A percentile compares a stretch with the other conserved stretches of the same genome.
phyloP scores from a whole-genome alignment of 495 filamentous ascomycete species.

The Neurospora pannonica region DNA sequence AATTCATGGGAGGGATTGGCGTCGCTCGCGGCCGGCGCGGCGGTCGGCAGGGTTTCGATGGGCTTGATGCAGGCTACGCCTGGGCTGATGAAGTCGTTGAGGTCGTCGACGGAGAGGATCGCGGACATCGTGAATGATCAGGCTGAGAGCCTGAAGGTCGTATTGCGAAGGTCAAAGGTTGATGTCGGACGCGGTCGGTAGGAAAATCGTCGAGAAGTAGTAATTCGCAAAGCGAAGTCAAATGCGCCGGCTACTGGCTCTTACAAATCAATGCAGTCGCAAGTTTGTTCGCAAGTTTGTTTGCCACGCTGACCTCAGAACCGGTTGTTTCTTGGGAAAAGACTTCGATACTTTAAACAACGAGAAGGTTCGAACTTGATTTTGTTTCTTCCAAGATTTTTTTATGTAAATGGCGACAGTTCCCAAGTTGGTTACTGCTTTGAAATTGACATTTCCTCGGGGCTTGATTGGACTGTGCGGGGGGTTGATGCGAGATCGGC shows the following conservation, averaged over 20 bases:
- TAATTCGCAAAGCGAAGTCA: not conserved
- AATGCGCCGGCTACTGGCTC: not conserved
- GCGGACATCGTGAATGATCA: constrained; percentile 59
- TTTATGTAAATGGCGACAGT: not conserved
- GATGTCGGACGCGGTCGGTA: not conserved
- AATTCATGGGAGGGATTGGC: constrained; percentile 42
- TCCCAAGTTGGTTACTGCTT: constrained; percentile 16
- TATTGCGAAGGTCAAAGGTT: not conserved
- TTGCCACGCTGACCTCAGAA: not conserved
- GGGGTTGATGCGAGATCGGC: constrained; percentile 27
- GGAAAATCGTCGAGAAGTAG: not conserved
- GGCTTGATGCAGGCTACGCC: constrained; percentile 98
- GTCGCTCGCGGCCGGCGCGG: not conserved
- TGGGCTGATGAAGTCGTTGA: constrained; percentile 98
- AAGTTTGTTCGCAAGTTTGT: not conserved
- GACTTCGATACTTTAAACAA: no score
- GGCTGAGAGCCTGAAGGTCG: not conserved
- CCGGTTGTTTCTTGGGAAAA: not conserved
- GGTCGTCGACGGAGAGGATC: constrained; percentile 88
- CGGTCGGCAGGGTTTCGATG: constrained; percentile 71
- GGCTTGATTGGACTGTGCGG: not conserved
- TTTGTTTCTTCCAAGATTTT: constrained; percentile 4
- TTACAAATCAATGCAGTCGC: not conserved
- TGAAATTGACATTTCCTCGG: constrained; percentile 20
- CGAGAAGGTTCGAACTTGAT: no score